A percentile compares a stretch with the other conserved stretches of the same genome.
Evolutionary conservation across 164 flowering plant genomes (phyloP).

Genomic region (Taxillus chinensis): DNA sequence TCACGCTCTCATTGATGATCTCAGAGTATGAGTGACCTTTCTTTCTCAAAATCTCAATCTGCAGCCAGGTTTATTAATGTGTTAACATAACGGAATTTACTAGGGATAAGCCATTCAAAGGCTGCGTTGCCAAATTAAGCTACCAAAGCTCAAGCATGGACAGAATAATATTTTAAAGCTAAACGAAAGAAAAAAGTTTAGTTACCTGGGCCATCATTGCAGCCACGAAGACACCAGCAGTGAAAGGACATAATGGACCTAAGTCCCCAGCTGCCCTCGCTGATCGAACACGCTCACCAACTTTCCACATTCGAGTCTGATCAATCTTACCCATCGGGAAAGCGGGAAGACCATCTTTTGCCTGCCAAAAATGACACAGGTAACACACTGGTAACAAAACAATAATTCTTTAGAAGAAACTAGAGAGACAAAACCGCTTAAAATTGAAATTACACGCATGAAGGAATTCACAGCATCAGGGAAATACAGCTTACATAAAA

Average conservation of each 20-base stretch:
- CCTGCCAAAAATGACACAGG: slow-evolving; percentile 29
- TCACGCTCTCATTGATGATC: slow-evolving; percentile 92
- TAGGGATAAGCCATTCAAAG: no score
- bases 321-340: slow-evolving; percentile 98
- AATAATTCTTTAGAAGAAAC: no score
- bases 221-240: slow-evolving; percentile 92
- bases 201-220: slow-evolving; percentile 97
- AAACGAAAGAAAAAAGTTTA: no score
- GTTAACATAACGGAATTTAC: no score
- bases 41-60: slow-evolving; percentile 90
- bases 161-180: no score
- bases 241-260: slow-evolving; percentile 79
- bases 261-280: slow-evolving; percentile 72
- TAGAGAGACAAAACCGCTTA: no score
- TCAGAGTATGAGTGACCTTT: slow-evolving; percentile 94
- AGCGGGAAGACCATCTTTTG: slow-evolving; percentile 89
- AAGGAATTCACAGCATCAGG: neutral
- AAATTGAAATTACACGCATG: no score
- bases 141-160: no score
- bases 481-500: slow-evolving; percentile 47
- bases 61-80: slow-evolving; percentile 1
- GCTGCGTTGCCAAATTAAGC: no score
- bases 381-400: no score
- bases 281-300: slow-evolving; percentile 74
- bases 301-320: slow-evolving; percentile 98